Percentiles rank a stretch among this genome's conserved stretches.
Evolutionary conservation across 2,329 filamentous ascomycete species (phyloP).

Genomic region (Neophaeococcomyces mojaviensis): DNA sequence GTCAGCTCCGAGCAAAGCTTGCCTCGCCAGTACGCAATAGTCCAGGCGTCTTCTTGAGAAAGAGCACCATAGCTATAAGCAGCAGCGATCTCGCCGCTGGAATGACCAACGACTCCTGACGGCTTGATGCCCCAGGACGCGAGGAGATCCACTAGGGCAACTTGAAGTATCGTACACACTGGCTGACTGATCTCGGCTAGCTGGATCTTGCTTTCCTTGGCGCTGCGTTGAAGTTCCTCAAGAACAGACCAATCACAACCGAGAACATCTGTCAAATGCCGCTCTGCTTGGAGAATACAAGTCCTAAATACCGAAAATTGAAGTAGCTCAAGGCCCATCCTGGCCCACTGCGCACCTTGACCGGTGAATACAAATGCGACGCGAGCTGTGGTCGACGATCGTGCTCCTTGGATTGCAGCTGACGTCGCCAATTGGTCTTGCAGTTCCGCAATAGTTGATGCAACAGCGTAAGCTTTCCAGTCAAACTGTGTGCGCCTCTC

Average conservation of each 20-base stretch:
- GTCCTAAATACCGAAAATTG: conserved; percentile 10
- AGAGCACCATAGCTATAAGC: conserved; percentile 22
- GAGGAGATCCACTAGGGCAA: conserved; percentile 23
- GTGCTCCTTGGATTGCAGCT: neutral
- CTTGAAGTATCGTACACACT: conserved; percentile 19
- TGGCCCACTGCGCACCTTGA: too few species aligned
- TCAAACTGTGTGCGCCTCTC: too few species aligned
- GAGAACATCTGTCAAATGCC: conserved; percentile 12
- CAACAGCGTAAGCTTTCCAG: too few species aligned
- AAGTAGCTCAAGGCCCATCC: conserved; percentile 9
- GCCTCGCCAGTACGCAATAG: conserved; percentile 27
- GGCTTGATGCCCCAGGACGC: conserved; percentile 13
- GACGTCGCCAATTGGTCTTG: neutral
- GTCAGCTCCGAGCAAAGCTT: too few species aligned
- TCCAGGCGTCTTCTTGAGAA: conserved; percentile 24
- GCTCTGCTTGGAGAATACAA: conserved; percentile 8
- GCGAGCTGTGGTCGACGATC: too few species aligned
- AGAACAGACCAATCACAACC: conserved; percentile 20
- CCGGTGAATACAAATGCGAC: conserved; percentile 17
- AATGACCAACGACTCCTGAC: conserved; percentile 22
- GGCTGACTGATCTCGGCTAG: conserved; percentile 14
- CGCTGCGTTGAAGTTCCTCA: conserved; percentile 10
- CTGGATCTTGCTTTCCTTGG: conserved; percentile 8
- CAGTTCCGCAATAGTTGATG: neutral
- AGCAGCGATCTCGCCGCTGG: conserved; percentile 24